Evolutionary conservation across 148 eudicot genomes (phyloP).

Genomic region (Dysphania ambrosioides): DNA sequence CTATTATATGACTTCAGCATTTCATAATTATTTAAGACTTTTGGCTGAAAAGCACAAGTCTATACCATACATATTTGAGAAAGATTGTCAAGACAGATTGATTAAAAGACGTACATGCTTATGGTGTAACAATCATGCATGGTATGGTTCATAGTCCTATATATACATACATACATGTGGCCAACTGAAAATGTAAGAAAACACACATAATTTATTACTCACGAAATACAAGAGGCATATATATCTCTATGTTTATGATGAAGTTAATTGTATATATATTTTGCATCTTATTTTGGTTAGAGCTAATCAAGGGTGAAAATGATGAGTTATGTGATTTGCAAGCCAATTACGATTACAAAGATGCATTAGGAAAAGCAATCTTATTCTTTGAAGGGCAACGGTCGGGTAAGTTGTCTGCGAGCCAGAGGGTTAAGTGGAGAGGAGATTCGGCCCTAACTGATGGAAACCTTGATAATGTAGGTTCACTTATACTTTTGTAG

Average conservation of each 20-base stretch:
- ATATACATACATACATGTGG: constrained; percentile 22
- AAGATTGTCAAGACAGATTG: neutral
- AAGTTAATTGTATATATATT: neutral
- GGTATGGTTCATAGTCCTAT: constrained; percentile 1
- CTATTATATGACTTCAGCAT: constrained; percentile 25
- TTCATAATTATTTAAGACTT: constrained; percentile 3
- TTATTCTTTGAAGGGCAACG: constrained; percentile 94
- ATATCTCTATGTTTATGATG: constrained; percentile 18
- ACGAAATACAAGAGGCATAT: neutral
- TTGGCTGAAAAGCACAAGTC: neutral
- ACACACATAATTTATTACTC: neutral
- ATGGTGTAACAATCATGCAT: neutral
- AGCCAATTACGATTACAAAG: constrained; percentile 41
- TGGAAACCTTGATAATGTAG: constrained; percentile 54
- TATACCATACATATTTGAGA: constrained; percentile 6
- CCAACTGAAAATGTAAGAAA: neutral
- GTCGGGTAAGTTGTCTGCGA: constrained; percentile 65
- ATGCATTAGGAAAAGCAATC: constrained; percentile 62
- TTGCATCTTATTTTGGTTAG: constrained; percentile 2
- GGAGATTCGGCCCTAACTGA: constrained; percentile 77
- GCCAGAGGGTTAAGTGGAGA: constrained; percentile 77
- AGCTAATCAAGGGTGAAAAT: constrained; percentile 13
- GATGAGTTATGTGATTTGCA: neutral
- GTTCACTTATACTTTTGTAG: neutral
- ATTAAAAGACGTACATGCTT: constrained; percentile 4